A percentile compares a stretch with the other conserved stretches of the same genome.
These are phyloP conservation scores for Botrytis cinerea DNA, from an alignment of 2,329 filamentous ascomycete genomes.

Conservation along the genomic window DNA sequence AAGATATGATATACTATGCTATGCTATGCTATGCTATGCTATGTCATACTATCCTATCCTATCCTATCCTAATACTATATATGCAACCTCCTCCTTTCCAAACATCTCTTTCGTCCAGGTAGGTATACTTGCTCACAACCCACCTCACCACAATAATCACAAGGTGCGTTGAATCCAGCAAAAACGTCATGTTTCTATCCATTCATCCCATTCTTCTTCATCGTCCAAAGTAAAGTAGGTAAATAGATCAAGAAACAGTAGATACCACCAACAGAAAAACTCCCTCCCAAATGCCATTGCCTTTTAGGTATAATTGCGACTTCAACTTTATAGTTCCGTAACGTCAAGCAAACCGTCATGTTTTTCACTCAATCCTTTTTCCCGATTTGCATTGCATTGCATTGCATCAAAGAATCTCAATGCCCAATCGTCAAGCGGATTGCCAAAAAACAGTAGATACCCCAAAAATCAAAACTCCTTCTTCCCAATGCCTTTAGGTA, in stretches of 20 bases:
- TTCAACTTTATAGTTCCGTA: background rate
- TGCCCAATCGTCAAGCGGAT: background rate
- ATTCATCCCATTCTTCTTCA: no score
- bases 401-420: background rate
- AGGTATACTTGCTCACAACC: background rate
- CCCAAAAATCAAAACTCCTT: background rate
- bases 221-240: background rate
- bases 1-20: no score
- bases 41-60: background rate
- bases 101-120: background rate
- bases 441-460: background rate
- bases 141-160: no score
- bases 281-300: background rate
- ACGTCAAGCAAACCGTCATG: conserved; percentile 5
- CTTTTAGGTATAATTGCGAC: conserved; percentile 4
- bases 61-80: background rate
- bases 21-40: background rate
- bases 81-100: background rate
- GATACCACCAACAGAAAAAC: background rate
- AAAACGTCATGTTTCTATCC: no score
- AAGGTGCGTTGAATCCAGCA: no score
- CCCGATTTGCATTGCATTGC: background rate
- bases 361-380: background rate
- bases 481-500: conserved; percentile 1
- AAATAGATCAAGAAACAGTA: background rate